Evolutionary conservation across 2,329 filamentous ascomycete species (phyloP), one percentile per base, ranked within the genome.

Genomic region (Proliferodiscus dingleyae): DNA sequence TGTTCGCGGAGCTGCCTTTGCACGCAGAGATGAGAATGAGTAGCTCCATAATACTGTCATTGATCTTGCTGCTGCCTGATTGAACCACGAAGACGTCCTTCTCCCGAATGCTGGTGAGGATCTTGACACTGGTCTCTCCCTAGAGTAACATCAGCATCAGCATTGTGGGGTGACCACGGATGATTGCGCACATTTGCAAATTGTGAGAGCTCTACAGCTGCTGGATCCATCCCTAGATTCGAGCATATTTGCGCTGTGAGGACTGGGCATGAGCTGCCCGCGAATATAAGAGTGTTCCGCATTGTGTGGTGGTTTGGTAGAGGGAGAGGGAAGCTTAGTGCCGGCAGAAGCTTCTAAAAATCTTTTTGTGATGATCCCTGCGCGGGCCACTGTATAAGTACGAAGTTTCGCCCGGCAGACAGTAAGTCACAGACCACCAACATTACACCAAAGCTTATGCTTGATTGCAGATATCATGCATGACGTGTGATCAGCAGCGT

Each of bases 51-150:
- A 98, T 89, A 62, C 89, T 94, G 71, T 98, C 93, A 68, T 98
- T 98, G 76, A 96, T 95, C 71, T 86, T 89, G 64, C 82, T 78
- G 70, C 93, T 96, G 55, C 93, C 93, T 52, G 91, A 97, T 73
- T 98, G 93, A 50, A 98, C 86, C 65, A 98, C 91, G 68, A 97
- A 98, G 61, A 98, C 91, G 77, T 98, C 91, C 68, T 97, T 94
- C 66, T 98, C 94, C 58, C 93, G 87, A 55, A 98, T 89, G 67
- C 80, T 84, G 37, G 78, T 83, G 64, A 83, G 64, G 62, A 85
- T 83, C 61, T 79, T 77, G 59, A 85, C 81, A 61, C 80, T 83
- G 48, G 80, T 85, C 70, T 85, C 81, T 68, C 81, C 81, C 79
- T 83, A 65, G 47, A 23, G 23, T 40, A 56, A 57, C 47, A 55